A percentile compares a stretch with the other conserved stretches of the same genome.
Conservation (phyloP, 306 rosid species). For the Argentina anserina region DNA sequence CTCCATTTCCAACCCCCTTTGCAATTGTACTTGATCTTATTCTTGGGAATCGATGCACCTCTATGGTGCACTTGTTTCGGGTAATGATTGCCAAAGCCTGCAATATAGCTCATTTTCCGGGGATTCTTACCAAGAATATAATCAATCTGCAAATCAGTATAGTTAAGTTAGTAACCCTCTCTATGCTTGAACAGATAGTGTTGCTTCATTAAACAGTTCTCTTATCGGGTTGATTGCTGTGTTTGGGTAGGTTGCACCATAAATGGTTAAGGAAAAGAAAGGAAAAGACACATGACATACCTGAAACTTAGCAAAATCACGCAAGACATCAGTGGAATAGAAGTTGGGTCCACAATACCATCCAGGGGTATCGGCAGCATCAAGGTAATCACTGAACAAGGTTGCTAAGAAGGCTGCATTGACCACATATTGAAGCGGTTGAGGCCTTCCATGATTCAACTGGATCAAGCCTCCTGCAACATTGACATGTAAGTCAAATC, state of each 20-base stretch:
- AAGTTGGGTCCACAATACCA: constrained; percentile 99
- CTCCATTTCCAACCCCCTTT: constrained; percentile 99
- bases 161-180: background rate
- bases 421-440: constrained; percentile 93
- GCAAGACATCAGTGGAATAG: constrained; percentile 76
- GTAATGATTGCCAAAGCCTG: constrained; percentile 79
- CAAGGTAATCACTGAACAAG: constrained; percentile 87
- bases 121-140: constrained; percentile 94
- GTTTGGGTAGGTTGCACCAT: no score
- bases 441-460: constrained; percentile 90
- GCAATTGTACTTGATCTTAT: constrained; percentile 79
- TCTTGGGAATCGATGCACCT: constrained; percentile 92
- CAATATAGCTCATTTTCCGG: constrained; percentile 79
- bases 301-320: constrained; percentile 84
- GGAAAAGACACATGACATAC: constrained; percentile 27
- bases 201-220: no score
- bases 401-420: constrained; percentile 97
- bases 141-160: constrained; percentile 61
- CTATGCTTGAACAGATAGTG: background rate
- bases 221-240: no score
- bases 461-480: constrained; percentile 83
- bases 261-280: background rate
- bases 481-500: constrained; percentile 25
- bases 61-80: constrained; percentile 95
- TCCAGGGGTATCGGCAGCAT: constrained; percentile 97